phyloP scores from a whole-genome alignment of 2,329 filamentous ascomycete species.

The Podosphaera aphanis region DNA sequence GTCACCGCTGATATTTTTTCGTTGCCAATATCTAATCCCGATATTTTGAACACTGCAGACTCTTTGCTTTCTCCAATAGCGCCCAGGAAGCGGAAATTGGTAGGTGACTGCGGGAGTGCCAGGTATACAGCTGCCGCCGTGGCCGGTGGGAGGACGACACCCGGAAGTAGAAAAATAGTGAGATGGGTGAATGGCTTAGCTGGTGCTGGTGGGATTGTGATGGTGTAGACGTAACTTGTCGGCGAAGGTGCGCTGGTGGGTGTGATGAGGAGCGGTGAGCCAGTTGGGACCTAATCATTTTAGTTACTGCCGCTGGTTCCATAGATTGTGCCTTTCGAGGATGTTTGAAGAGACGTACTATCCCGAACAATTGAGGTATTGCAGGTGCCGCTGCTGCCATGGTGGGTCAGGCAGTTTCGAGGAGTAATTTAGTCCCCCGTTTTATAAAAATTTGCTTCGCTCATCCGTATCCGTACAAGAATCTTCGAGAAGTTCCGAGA shows the following conservation, averaged over 20 bases:
- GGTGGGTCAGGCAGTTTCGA: not conserved
- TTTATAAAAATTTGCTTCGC: no score
- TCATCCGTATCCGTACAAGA: not conserved
- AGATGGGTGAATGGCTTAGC: conserved; percentile 48
- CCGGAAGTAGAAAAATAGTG: conserved; percentile 68
- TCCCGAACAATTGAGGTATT: conserved; percentile 13
- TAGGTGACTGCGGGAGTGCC: conserved; percentile 27
- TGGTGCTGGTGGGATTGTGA: conserved; percentile 20
- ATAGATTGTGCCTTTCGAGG: not conserved
- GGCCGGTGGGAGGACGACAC: conserved; percentile 42
- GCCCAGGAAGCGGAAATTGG: conserved; percentile 58
- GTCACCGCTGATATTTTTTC: not conserved
- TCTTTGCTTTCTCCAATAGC: conserved; percentile 78
- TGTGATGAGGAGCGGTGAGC: conserved; percentile 30
- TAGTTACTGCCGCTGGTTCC: conserved; percentile 1
- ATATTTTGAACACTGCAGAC: conserved; percentile 71
- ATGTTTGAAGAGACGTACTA: conserved; percentile 5
- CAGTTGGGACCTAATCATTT: conserved; percentile 25
- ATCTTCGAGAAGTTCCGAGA: not conserved
- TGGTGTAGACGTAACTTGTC: conserved; percentile 32
- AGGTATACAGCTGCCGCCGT: conserved; percentile 82
- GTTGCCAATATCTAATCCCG: conserved; percentile 8
- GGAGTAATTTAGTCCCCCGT: no score
- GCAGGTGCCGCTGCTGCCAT: conserved; percentile 5
- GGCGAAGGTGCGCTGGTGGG: conserved; percentile 29